Percentiles rank a stretch among this genome's conserved stretches.
phyloP scores from a whole-genome alignment of 345 rosid genomes.

The Rhodomyrtus tomentosa region DNA sequence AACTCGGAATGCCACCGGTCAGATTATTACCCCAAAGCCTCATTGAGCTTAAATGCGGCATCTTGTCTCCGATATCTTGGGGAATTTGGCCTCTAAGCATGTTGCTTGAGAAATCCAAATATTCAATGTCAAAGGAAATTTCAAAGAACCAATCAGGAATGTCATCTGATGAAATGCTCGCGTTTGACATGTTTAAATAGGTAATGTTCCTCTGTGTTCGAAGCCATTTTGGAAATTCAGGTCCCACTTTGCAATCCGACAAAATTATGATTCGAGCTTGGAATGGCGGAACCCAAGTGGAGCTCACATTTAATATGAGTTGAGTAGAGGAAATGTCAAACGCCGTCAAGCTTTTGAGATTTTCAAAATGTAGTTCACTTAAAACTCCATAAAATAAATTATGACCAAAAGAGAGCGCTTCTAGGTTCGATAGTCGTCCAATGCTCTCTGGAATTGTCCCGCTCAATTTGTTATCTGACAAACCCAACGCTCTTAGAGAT shows the following conservation, averaged over 20 bases:
- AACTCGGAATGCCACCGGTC: background rate
- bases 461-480: background rate
- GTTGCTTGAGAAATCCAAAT: background rate
- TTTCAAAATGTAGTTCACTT: background rate
- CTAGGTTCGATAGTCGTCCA: background rate
- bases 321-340: background rate
- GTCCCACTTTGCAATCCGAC: background rate
- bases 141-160: background rate
- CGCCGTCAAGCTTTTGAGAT: background rate
- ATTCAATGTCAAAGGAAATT: no score
- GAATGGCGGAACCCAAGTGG: background rate
- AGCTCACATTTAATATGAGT: background rate
- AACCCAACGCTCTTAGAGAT: background rate
- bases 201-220: background rate
- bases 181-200: background rate
- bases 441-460: background rate
- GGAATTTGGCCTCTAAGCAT: background rate
- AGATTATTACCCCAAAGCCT: background rate
- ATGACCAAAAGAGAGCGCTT: background rate
- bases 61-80: background rate
- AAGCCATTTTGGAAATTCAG: background rate
- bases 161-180: background rate
- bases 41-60: background rate
- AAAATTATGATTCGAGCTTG: background rate
- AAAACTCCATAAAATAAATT: background rate